A percentile compares a stretch with the other conserved stretches of the same genome.
Conservation (phyloP, 495 filamentous ascomycete genomes). For the Oidiodendron maius region DNA sequence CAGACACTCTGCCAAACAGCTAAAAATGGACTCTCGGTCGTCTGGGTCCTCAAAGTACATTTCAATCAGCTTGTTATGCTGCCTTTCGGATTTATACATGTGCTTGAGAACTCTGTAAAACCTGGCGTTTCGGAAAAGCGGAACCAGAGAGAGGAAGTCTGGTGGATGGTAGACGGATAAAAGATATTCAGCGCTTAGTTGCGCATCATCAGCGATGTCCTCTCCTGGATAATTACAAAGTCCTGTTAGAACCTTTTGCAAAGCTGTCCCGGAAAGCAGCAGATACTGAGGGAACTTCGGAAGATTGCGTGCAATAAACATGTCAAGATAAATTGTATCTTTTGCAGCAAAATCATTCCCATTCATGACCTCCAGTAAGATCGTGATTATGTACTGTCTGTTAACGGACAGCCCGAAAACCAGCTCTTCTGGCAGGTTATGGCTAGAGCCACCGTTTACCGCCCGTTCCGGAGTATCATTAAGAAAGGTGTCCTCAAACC, state of each 20-base stretch:
- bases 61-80: constrained; percentile 71
- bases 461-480: constrained; percentile 64
- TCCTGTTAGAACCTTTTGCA: constrained; percentile 74
- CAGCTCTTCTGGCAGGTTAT: constrained; percentile 52
- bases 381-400: constrained; percentile 83
- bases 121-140: constrained; percentile 69
- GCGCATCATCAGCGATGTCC: constrained; percentile 87
- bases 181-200: constrained; percentile 91
- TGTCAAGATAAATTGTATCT: constrained; percentile 91
- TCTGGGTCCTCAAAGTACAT: constrained; percentile 83
- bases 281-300: constrained; percentile 97
- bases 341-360: constrained; percentile 61
- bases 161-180: constrained; percentile 90
- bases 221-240: constrained; percentile 77
- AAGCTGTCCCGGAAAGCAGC: constrained; percentile 75
- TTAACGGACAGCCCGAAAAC: constrained; percentile 71
- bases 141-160: constrained; percentile 67
- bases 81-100: constrained; percentile 73
- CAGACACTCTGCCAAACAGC: constrained; percentile 75
- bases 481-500: constrained; percentile 91
- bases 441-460: constrained; percentile 42
- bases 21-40: constrained; percentile 66
- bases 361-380: constrained; percentile 84
- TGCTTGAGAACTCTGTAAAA: constrained; percentile 95
- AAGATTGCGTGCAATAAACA: constrained; percentile 94